A percentile compares a stretch with the other conserved stretches of the same genome.
These are phyloP conservation scores for Linum usitatissimum DNA, from an alignment of 345 rosid genomes.

Conservation along the genomic window DNA sequence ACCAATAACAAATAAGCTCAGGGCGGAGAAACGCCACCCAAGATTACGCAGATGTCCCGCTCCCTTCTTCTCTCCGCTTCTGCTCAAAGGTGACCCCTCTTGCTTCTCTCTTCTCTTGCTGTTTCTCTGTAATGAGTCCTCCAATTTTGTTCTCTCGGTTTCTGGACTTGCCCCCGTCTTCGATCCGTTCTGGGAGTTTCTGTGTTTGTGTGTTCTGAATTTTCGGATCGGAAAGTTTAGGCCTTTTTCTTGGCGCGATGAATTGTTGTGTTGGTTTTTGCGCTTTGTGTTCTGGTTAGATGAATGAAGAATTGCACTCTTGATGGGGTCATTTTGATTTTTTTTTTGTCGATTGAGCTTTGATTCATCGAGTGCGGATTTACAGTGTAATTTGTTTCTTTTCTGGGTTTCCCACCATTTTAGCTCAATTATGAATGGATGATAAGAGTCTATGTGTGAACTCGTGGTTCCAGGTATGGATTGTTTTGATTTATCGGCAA, in stretches of 20 bases:
- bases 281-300: background rate
- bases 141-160: background rate
- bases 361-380: background rate
- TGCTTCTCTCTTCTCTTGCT: background rate
- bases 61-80: background rate
- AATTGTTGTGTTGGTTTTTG: background rate
- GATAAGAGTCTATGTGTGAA: background rate
- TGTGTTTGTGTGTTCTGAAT: background rate
- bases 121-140: background rate
- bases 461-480: conserved; percentile 15
- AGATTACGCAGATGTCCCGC: background rate
- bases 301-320: background rate
- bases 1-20: too few species aligned
- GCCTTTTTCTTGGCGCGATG: background rate
- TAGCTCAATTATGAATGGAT: background rate
- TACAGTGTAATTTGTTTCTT: background rate
- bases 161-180: background rate
- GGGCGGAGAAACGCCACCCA: background rate
- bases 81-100: background rate
- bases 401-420: too few species aligned
- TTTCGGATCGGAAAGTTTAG: background rate
- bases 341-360: background rate
- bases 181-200: background rate
- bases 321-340: background rate
- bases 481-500: conserved; percentile 10